phyloP scores from a whole-genome alignment of 139 green algal genomes.

The Dunaliella primolecta region DNA sequence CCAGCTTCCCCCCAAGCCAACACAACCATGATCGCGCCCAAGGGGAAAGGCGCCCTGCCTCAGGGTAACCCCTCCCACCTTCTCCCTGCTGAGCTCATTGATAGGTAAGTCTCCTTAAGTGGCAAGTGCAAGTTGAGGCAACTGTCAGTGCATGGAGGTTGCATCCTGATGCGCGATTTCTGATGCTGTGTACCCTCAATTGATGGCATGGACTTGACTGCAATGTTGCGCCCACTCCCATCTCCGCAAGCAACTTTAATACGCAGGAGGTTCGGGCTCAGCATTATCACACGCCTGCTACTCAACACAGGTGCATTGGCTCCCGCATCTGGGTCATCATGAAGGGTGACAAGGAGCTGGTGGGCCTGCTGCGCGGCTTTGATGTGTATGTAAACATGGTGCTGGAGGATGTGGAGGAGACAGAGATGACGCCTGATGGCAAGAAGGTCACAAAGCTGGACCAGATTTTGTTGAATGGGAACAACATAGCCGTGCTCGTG shows the following conservation, averaged over 20 bases:
- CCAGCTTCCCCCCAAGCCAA: too few species aligned
- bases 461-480: slow-evolving; percentile 97
- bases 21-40: slow-evolving; percentile 7
- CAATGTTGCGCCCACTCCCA: too few species aligned
- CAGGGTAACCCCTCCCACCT: slow-evolving; percentile 77
- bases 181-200: too few species aligned
- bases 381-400: slow-evolving; percentile 99
- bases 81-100: slow-evolving; percentile 91
- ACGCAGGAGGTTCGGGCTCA: too few species aligned
- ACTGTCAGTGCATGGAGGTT: too few species aligned
- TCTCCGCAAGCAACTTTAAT: too few species aligned
- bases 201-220: too few species aligned
- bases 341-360: slow-evolving; percentile 92
- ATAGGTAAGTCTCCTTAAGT: slow-evolving; percentile 78
- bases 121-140: too few species aligned
- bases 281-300: too few species aligned
- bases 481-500: slow-evolving; percentile 94
- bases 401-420: slow-evolving; percentile 95
- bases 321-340: slow-evolving; percentile 94
- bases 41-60: slow-evolving; percentile 47
- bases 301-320: slow-evolving; percentile 73
- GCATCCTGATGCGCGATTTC: too few species aligned
- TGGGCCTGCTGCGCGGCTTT: slow-evolving; percentile 90
- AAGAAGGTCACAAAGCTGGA: slow-evolving; percentile 84
- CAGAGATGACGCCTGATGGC: slow-evolving; percentile 84